Evolutionary conservation across 768 basidiomycete genomes (phyloP).

Genomic region (Hysterangium stoloniferum): DNA sequence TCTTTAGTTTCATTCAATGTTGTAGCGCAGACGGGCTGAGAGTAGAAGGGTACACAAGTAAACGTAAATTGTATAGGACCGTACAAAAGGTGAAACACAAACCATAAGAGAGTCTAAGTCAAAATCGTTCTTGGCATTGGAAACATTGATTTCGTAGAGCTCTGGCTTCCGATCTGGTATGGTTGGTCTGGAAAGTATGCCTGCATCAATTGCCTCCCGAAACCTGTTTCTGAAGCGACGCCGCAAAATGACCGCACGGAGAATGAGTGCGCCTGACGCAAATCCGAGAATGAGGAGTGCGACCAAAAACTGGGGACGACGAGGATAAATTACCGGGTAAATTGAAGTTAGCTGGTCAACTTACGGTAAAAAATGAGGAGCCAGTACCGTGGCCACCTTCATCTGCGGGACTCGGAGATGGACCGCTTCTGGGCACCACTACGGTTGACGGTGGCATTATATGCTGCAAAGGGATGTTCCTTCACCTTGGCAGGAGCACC

Average conservation of each 20-base stretch:
- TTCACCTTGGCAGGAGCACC: too few species aligned
- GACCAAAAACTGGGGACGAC: conserved; percentile 4
- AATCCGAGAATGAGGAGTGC: conserved; percentile 1
- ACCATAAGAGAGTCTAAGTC: conserved; percentile 2
- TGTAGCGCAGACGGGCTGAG: conserved; percentile 6
- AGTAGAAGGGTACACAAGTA: background rate
- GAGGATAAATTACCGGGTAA: too few species aligned
- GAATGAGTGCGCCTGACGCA: conserved; percentile 1
- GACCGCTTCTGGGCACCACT: too few species aligned
- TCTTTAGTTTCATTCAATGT: background rate
- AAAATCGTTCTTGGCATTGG: background rate
- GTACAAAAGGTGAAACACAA: background rate
- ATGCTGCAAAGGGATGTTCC: too few species aligned
- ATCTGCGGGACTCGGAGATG: too few species aligned
- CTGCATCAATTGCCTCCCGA: conserved; percentile 6
- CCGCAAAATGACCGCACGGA: conserved; percentile 2
- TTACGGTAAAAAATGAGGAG: too few species aligned
- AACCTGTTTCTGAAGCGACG: conserved; percentile 5
- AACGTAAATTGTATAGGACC: too few species aligned
- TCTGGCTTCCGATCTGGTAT: background rate
- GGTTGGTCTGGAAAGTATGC: background rate
- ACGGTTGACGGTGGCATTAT: too few species aligned
- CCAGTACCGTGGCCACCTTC: too few species aligned
- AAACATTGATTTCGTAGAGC: conserved; percentile 6
- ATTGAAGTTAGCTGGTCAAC: too few species aligned